Percentiles rank a stretch among this genome's conserved stretches.
Conservation (phyloP, 768 basidiomycete species). For the Lanmaoa rubissima region DNA sequence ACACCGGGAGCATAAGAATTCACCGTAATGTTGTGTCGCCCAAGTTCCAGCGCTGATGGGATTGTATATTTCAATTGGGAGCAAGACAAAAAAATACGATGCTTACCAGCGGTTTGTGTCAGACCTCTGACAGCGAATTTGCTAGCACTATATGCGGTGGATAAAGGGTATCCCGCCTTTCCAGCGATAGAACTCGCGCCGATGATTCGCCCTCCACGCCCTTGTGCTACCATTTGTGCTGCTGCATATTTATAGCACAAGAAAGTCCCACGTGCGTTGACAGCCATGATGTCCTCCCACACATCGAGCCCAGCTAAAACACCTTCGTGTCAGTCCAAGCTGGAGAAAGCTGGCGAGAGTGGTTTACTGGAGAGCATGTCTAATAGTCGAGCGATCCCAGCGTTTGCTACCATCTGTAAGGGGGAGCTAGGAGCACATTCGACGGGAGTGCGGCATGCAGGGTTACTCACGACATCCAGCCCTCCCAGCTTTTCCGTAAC, state of each 20-base stretch:
- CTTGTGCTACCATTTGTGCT: constrained; percentile 55
- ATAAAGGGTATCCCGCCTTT: constrained; percentile 3
- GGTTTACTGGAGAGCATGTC: constrained; percentile 6
- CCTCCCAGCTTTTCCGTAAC: constrained; percentile 36
- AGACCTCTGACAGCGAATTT: constrained; percentile 44
- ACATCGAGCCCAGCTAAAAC: constrained; percentile 34
- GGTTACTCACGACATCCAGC: constrained; percentile 44
- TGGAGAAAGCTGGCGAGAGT: not conserved
- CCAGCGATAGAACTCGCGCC: constrained; percentile 32
- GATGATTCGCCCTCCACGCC: constrained; percentile 53
- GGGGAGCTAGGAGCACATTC: not conserved
- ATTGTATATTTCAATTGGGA: not conserved
- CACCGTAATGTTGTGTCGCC: constrained; percentile 36
- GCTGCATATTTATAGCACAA: constrained; percentile 66
- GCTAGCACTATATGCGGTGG: constrained; percentile 31
- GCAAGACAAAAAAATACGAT: not conserved
- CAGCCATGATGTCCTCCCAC: constrained; percentile 42
- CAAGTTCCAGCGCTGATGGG: constrained; percentile 29
- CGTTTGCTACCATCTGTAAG: constrained; percentile 29
- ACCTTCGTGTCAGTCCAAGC: not conserved
- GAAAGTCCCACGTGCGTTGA: constrained; percentile 59
- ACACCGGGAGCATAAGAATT: constrained; percentile 41
- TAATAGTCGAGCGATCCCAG: constrained; percentile 4
- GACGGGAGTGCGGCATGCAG: not conserved
- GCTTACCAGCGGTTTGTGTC: constrained; percentile 39